phyloP scores from a whole-genome alignment of 768 basidiomycete species.

The Hygrophorus pudorinus region DNA sequence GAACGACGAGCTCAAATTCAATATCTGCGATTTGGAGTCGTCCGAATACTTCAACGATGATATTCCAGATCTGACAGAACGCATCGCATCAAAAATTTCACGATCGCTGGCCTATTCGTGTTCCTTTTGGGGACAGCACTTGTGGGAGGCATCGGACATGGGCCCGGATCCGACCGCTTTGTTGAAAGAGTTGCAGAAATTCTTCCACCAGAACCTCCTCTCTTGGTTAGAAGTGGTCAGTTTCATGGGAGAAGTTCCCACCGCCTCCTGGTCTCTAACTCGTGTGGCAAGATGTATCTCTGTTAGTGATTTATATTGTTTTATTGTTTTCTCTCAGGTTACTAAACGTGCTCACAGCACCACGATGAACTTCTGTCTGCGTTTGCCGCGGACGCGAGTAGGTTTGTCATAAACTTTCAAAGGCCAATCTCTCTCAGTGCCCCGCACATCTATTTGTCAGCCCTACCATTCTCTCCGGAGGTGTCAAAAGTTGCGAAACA shows the following conservation, averaged over 20 bases:
- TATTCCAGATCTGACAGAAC: no score
- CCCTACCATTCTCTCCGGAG: conserved; percentile 22
- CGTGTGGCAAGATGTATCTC: no score
- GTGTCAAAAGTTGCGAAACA: conserved; percentile 13
- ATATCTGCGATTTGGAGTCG: conserved; percentile 25
- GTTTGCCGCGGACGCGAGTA: conserved; percentile 1
- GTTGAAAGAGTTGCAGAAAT: conserved; percentile 18
- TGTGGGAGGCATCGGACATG: no score
- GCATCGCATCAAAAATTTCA: no score
- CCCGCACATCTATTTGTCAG: conserved; percentile 30
- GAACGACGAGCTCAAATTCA: conserved; percentile 23
- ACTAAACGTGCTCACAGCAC: conserved; percentile 6
- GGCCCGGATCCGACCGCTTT: no score
- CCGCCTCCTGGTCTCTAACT: conserved; percentile 1
- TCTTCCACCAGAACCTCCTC: neutral
- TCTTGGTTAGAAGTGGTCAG: conserved; percentile 9
- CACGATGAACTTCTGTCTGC: conserved; percentile 6
- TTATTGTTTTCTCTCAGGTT: no score
- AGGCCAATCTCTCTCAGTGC: conserved; percentile 19
- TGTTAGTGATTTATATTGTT: no score
- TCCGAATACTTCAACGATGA: conserved; percentile 9
- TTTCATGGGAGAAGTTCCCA: conserved; percentile 1
- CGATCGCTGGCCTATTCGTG: no score
- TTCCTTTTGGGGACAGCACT: no score
- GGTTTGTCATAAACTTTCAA: conserved; percentile 13